Percentiles rank a stretch among this genome's conserved stretches.
Conservation (phyloP, 129 eudicot genomes). For the Pulicaria dysenterica region DNA sequence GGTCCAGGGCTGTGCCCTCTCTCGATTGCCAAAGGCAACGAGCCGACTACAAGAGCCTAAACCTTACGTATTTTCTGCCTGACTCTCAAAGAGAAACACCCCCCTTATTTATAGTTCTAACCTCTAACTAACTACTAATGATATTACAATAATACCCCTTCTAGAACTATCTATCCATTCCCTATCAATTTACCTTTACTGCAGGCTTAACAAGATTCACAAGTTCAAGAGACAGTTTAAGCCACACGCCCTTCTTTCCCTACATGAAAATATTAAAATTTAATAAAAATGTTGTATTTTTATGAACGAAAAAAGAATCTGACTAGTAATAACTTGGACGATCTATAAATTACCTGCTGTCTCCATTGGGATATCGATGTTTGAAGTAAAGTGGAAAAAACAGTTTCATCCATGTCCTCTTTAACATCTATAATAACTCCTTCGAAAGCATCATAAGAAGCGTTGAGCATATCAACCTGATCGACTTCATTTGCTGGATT, state of each 20-base stretch:
- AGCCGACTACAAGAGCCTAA: too few relatives aligned
- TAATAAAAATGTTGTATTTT: too few relatives aligned
- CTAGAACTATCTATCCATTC: too few relatives aligned
- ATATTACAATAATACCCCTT: too few relatives aligned
- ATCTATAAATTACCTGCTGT: constrained; percentile 32
- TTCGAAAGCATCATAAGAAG: constrained; percentile 40
- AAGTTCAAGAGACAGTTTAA: constrained; percentile 46
- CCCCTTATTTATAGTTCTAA: too few relatives aligned
- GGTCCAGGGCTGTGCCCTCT: too few relatives aligned
- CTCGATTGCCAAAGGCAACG: too few relatives aligned
- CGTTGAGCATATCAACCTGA: constrained; percentile 37
- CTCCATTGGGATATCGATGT: constrained; percentile 51
- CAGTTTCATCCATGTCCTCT: constrained; percentile 38
- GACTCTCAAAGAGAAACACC: too few relatives aligned
- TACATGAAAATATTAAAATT: constrained; percentile 4
- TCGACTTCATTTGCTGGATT: constrained; percentile 25
- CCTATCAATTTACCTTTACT: constrained; percentile 63
- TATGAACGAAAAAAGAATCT: neutral
- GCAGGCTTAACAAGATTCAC: constrained; percentile 59
- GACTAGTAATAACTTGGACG: neutral
- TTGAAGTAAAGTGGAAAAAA: constrained; percentile 45
- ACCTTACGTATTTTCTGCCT: too few relatives aligned
- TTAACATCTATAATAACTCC: constrained; percentile 50
- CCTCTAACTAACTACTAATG: too few relatives aligned
- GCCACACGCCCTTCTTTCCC: constrained; percentile 68